Evolutionary conservation across 352 stramenopile genomes (phyloP).

Genomic region (Globisporangium sylvaticum): DNA sequence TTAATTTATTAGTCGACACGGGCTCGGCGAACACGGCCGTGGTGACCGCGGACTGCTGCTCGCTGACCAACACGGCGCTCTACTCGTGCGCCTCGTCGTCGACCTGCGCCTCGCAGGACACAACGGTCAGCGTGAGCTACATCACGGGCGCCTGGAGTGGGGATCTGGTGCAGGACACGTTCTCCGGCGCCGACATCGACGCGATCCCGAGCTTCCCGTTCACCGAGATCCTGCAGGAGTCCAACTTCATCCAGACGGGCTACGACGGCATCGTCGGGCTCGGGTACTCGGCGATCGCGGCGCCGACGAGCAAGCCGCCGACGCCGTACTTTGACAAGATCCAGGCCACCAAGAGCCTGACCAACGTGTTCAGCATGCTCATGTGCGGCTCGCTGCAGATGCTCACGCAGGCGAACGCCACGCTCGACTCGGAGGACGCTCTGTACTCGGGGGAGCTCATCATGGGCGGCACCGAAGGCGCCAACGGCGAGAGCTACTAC

Average conservation of each 20-base stretch:
- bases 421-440: conserved; percentile 27
- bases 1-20: conserved; percentile 75
- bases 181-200: conserved; percentile 53
- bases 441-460: conserved; percentile 60
- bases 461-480: conserved; percentile 47
- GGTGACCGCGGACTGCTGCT: conserved; percentile 75
- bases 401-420: conserved; percentile 37
- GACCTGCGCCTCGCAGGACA: conserved; percentile 42
- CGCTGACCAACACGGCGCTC: conserved; percentile 46
- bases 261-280: conserved; percentile 79
- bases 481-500: conserved; percentile 51
- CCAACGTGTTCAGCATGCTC: conserved; percentile 67
- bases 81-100: conserved; percentile 67
- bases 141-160: conserved; percentile 72
- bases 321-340: conserved; percentile 68
- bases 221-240: conserved; percentile 47
- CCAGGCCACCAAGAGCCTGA: conserved; percentile 22
- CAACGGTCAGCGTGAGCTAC: conserved; percentile 64
- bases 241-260: conserved; percentile 65
- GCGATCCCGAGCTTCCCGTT: conserved; percentile 50
- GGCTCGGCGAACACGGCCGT: conserved; percentile 78
- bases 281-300: conserved; percentile 58
- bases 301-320: conserved; percentile 35
- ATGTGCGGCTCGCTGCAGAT: conserved; percentile 77
- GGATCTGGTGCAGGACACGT: conserved; percentile 58